Base-by-base conservation (phyloP, 257 asterid genomes). In the Ballota nigra region DNA sequence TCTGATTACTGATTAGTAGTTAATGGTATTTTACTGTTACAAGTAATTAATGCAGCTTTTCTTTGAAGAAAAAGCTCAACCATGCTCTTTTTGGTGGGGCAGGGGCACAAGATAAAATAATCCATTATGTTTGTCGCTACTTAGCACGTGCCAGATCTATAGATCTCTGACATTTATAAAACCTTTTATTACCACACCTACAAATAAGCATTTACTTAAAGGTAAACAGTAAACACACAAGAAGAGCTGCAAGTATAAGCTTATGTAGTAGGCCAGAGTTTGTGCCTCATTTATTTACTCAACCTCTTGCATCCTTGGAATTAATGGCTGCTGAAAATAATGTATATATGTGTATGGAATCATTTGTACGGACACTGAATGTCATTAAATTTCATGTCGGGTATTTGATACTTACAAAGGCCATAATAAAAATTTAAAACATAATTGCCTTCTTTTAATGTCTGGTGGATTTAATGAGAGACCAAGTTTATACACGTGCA, bases 81-180 rank as follows among this genome's bases (percentile, higher is more conserved):
- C n/a, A 43, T 15, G 19, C 53, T 36, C 2, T 68, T 55, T 15
- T 2, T 26, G 29, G 29, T n/a, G 29, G 29, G 1, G 3, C 29
- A 26, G 15, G 40, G 76, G 34, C 8, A 36, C 22, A 64, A 19
- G 53, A 51, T 19, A 34, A 2, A 49, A 72, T 49, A 57, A 49
- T 53, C 20, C 67, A 66, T 71, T 57, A 67, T 75, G 77, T 33
- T 66, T 77, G 78, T 69, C 72, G 66, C 75, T 73, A 78, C 71
- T 72, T 13, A 52, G 79, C 96, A 84, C 86, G 74, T 87, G 85
- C 66, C 29, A 79, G 86, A 84, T 81, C 85, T 72, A 45, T 82
- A 80, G 83, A 85, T 82, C 80, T 82, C 80, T 77, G 83, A 65
- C 86, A 78, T 75, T 69, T 74, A 41, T 43, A 49, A 1, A 69